phyloP scores from a whole-genome alignment of 345 rosid genomes.

The Brassica napus region DNA sequence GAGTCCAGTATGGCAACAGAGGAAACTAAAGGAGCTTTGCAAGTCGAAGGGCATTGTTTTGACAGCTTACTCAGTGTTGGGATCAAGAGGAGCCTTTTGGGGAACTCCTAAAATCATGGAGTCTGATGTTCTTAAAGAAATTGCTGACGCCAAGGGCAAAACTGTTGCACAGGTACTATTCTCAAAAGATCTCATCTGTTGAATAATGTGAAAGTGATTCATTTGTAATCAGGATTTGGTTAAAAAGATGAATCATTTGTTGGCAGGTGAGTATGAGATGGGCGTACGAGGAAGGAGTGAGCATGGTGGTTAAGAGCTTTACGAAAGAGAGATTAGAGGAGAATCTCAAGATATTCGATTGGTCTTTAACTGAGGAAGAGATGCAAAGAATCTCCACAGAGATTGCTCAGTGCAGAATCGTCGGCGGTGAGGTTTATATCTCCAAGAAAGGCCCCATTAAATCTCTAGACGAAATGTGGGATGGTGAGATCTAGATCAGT shows the following conservation, averaged over 20 bases:
- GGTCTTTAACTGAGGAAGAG: conserved; percentile 57
- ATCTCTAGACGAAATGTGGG: conserved; percentile 39
- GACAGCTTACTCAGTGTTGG: conserved; percentile 66
- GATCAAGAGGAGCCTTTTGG: conserved; percentile 64
- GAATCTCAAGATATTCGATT: conserved; percentile 59
- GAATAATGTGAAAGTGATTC: background rate
- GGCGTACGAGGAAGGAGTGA: conserved; percentile 56
- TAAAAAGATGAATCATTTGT: background rate
- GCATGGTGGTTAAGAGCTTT: conserved; percentile 60
- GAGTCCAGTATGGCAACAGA: conserved; percentile 88
- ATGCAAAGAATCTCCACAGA: conserved; percentile 35
- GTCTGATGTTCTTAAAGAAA: conserved; percentile 58
- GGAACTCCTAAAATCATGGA: conserved; percentile 70
- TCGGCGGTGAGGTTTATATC: conserved; percentile 24
- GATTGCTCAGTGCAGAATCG: conserved; percentile 52
- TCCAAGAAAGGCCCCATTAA: conserved; percentile 37
- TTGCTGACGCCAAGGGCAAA: conserved; percentile 64
- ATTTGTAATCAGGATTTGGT: background rate
- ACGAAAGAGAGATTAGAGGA: conserved; percentile 55
- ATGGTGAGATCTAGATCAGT: conserved; percentile 32
- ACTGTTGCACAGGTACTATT: conserved; percentile 69
- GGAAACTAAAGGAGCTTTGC: conserved; percentile 61
- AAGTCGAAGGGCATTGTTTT: conserved; percentile 49
- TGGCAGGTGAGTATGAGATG: conserved; percentile 65
- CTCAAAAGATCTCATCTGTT: background rate